phyloP scores from a whole-genome alignment of 768 basidiomycete species.

The Serendipita sp. region DNA sequence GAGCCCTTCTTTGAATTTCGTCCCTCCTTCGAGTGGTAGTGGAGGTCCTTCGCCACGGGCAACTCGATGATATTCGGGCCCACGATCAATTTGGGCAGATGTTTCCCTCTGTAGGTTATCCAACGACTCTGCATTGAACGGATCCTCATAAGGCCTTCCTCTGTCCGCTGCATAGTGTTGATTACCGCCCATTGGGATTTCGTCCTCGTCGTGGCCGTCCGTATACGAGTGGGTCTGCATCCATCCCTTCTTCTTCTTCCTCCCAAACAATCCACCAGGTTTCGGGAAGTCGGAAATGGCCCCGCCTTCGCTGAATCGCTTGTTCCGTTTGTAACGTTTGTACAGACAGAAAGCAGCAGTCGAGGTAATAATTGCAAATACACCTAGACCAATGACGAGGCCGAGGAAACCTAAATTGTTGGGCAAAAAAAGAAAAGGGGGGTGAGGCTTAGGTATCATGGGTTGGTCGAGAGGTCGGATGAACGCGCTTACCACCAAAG shows the following conservation, averaged over 20 bases:
- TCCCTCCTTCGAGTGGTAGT: not conserved
- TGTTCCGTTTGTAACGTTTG: not conserved
- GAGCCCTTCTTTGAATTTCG: not conserved
- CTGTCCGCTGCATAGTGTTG: not conserved
- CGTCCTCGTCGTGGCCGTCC: not conserved
- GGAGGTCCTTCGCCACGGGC: not conserved
- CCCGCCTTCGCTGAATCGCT: not conserved
- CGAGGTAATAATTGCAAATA: not conserved
- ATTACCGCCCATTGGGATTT: not conserved
- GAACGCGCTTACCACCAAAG: not conserved
- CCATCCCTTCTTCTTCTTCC: slow-evolving; percentile 2
- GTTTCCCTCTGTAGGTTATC: not conserved
- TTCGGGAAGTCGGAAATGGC: not conserved
- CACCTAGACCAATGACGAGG: not conserved
- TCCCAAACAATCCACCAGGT: not conserved
- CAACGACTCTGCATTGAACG: not conserved
- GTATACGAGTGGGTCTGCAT: slow-evolving; percentile 2
- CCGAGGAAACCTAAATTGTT: not conserved
- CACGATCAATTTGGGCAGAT: slow-evolving; percentile 1
- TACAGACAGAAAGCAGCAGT: not conserved
- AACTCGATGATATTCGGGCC: slow-evolving; percentile 1
- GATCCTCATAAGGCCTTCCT: not conserved
- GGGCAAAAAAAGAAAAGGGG: not conserved
- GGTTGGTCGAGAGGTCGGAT: not conserved
- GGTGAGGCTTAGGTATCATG: not conserved